Base-by-base conservation (phyloP, 305 asterid genomes). In the Fraxinus sp. region DNA sequence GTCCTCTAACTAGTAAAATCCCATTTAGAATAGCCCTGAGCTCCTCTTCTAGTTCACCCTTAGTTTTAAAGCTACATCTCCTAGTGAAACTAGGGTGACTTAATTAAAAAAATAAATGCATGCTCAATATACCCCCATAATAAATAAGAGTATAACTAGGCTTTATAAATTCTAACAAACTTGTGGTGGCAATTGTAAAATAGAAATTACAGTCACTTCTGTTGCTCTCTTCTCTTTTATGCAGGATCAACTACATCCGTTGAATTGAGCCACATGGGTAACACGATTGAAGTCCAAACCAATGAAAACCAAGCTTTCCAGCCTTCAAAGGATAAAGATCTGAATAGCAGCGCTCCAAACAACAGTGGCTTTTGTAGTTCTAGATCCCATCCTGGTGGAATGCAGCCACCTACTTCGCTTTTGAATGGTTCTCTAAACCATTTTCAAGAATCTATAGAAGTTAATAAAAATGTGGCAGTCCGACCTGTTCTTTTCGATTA, bases 181-280 rank as follows among this genome's bases (percentile, higher is more conserved):
- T 79, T 64, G 32, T 82, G 71, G 71, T 57, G 81, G 81, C 18
- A 57, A 26, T 81, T 80, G 39, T 70, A 35, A 75, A 79, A 87
- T 74, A 88, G 94, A 72, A 62, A 20, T 81, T 52, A 5, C 64
- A 55, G 24, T 49, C 64, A n/a, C 9, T n/a, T 75, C 87, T 33
- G 88, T 86, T n/a, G 87, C 88, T 85, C 93, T 84, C 87, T 93
- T 57, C 87, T 84, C 78, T 86, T 93, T 91, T 85, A 77, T 82
- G 85, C 91, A 11, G 90, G 89, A 77, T 78, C 92, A 26, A 55
- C 64, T 13, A 79, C 77, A 30, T 84, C 84, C 24, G 57, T 79
- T 82, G 93, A 89, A 70, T 81, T 81, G 75, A 3, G 11, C 64
- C 72, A 73, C 82, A 55, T 87, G 32, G 82, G 85, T 46, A 77